Evolutionary conservation across 2,329 filamentous ascomycete species (phyloP), one percentile per base, ranked within the genome.

Genomic region (Endothia cerciana): DNA sequence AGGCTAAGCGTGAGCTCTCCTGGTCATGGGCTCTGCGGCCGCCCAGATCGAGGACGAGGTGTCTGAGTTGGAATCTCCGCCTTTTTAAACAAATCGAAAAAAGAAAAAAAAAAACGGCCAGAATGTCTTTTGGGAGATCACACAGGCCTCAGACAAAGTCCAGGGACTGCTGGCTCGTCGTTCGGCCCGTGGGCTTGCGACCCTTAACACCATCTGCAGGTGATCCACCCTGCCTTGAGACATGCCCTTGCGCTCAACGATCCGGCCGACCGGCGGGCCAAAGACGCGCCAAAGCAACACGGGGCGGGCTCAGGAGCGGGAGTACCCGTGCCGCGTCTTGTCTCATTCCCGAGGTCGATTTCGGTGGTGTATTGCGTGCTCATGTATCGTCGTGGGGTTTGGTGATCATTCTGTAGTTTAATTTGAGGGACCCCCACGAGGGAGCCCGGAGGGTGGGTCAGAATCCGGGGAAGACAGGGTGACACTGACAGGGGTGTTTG

Each of bases 331-430:
- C 64, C 33, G 53, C 45, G 47, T 61, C 33, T 22, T 43, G 19
- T 60, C 36, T 51, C 4, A 22, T 2, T 33, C 40, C 33, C 68
- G 67, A 71, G 66, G 61, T 15, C 62, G 51, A n/a, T n/a, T 11
- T 30, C 22, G 56, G 19, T 41, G 43, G 36, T 33, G 40, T 55
- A 68, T 66, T 61, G 56, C 66, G 66, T 64, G 63, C 60, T 65
- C 57, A 60, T 41, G 59, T 30, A 60, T 53, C 25, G 38, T 57
- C 66, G 66, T 68, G 66, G 66, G 66, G 64, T 61, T 47, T 64
- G 64, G 45, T 66, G 56, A 60, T 55, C 56, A 5, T 61, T 43
- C 30, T 41, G 28, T 47, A 51, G 59, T 56, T 38, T 67, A 36
- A 67, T 65, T 65, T 58, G 63, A 67, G 57, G 59, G 36, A 67